Evolutionary conservation across 257 asterid genomes (phyloP), one percentile per base, ranked within the genome.

Genomic region (Thymus mandschuricus): DNA sequence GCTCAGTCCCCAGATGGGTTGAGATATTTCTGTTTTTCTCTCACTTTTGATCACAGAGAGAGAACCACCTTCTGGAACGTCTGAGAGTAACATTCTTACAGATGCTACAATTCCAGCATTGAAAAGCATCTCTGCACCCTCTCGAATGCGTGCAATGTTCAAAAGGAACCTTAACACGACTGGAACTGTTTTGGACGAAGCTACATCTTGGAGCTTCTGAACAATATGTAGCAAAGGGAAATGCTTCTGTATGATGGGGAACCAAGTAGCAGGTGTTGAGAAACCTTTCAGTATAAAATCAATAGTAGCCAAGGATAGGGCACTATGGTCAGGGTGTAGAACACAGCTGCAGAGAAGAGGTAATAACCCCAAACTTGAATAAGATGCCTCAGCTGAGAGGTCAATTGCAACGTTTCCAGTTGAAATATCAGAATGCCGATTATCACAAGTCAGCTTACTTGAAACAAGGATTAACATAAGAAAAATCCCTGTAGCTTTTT

Each of bases 1-100:
- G 82, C 95, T 74, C 82, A 92, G 95, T 64, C 99, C 99, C 97
- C 96, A 95, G 45, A 89, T 79, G 73, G 84, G 78, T 66, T 78
- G 81, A 70, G 89, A 82, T 81, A 77, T 89, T 70, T 79, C 92
- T 57, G 70, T 80, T 63, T 70, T 80, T 56, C 79, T 75, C 75
- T 84, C 92, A 60, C 75, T 75, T 59, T 80, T 84, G 78, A 82
- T 77, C 66, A 72, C 79, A 29, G 86, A 73, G 71, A 74, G 73
- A 72, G 83, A 81, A 82, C 71, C 80, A 72, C 75, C 80, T 56
- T 85, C 91, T 52, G 82, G 76, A 61, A 84, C 71, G 75, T 83
- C 86, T 1, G 88, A 83, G 38, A 89, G 66, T 40, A 95, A 71
- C 67, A 75, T 80, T 60, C 84, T 87, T 64, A 92, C 45, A 15